Base-by-base conservation (phyloP, 139 green algal genomes). In the Chlamydomonas incerta region DNA sequence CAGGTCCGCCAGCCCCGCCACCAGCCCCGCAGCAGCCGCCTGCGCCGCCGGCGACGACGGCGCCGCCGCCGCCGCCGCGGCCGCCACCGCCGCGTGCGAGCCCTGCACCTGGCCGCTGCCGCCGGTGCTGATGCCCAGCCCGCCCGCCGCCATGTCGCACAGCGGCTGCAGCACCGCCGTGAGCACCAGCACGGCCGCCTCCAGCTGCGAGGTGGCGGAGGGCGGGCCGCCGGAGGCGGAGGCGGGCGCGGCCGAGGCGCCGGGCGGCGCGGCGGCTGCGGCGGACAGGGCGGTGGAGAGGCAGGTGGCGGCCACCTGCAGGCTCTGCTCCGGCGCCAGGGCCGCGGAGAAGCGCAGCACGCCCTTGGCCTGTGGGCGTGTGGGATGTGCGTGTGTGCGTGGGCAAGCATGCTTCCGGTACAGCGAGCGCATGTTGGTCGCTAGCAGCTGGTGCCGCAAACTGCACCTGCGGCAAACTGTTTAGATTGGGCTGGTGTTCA, bases 141-240 rank as follows among this genome's bases (percentile, higher is more conserved):
- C 80, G 33, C n/a, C 80, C 50, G 50, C 80, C 67, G 80, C 80
- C 80, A 85, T 33, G 13, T 85, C 80, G 50, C 66, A 85, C 31
- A 85, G 66, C 24, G 80, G 80, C 47, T 28, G 47, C 41, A 91
- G 66, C 31, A 91, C 83, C 28, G 82, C 69, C 67, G 87, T 83
- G 55, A 91, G 55, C 55, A 91, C 75, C 37, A 83, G 71, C n/a
- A 91, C 83, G 15, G 76, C 83, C 55, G 82, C 70, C 75, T 91
- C 87, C 24, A 91, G 76, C 24, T 74, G 81, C 20, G 47, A 17
- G 33, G 52, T 72, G 28, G 68, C 26, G 52, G 68, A 62, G 37
- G 52, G 68, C 33, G 28, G 35, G 31, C 58, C 24, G 6, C 57
- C 69, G 6, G 74, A 66, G 58, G 67, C 46, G 47, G 46, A 3